Percentiles rank a stretch among this genome's conserved stretches.
These are phyloP conservation scores for Dissophora ornata DNA, from an alignment of 192 early-diverging fungal genomes.

Conservation along the genomic window DNA sequence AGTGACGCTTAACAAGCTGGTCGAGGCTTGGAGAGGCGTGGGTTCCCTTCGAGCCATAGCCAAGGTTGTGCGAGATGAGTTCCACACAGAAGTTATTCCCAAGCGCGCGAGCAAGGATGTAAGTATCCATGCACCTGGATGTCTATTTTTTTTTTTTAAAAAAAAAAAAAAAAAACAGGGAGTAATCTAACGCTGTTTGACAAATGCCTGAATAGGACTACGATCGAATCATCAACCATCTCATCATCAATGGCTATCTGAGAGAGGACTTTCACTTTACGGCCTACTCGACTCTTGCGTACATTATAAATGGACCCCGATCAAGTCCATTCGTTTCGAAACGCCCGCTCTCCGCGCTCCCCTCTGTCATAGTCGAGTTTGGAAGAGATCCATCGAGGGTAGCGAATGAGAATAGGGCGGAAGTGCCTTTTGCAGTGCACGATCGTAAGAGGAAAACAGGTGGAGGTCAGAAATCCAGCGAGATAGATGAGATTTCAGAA, in stretches of 20 bases:
- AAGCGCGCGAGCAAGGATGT: constrained; percentile 45
- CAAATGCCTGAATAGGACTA: no score
- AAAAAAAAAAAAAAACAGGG: no score
- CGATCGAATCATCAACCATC: constrained; percentile 67
- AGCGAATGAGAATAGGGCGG: constrained; percentile 4
- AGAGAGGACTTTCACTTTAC: constrained; percentile 72
- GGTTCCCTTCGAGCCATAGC: constrained; percentile 46
- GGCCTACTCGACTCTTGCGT: constrained; percentile 67
- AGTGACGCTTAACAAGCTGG: constrained; percentile 64
- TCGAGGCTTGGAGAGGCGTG: constrained; percentile 56
- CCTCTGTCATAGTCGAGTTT: constrained; percentile 31
- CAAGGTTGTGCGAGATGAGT: constrained; percentile 49
- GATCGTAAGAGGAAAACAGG: not conserved
- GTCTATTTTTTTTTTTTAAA: not conserved
- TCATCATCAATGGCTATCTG: constrained; percentile 63
- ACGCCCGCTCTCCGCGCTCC: constrained; percentile 3
- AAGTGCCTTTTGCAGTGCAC: not conserved
- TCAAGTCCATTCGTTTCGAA: constrained; percentile 14
- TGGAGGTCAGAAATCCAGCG: not conserved
- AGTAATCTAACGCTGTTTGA: no score
- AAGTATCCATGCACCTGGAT: no score
- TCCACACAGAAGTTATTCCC: constrained; percentile 31
- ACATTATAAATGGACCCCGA: constrained; percentile 38
- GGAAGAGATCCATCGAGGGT: constrained; percentile 23
- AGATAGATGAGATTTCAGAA: constrained; percentile 1